Conservation (phyloP, 2,329 filamentous ascomycete species). For the Balansia obtecta region DNA sequence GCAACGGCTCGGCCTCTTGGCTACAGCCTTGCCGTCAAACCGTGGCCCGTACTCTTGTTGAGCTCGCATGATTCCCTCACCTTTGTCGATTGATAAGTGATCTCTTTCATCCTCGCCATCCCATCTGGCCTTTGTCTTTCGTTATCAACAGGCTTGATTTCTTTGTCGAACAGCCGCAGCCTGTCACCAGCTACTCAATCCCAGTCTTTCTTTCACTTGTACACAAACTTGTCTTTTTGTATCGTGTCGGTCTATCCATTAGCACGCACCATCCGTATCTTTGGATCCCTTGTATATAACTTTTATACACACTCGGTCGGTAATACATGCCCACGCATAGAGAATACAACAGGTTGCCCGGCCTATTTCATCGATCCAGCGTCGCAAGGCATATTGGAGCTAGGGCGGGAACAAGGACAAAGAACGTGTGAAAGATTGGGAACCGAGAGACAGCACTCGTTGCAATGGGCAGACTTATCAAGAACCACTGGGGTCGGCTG, state of each 20-base stretch:
- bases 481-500: slow-evolving; percentile 97
- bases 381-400: not conserved
- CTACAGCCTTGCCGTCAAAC: slow-evolving; percentile 5
- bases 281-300: not conserved
- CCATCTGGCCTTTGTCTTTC: slow-evolving; percentile 6
- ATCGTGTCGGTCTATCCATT: slow-evolving; percentile 41
- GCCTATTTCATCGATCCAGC: not conserved
- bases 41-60: slow-evolving; percentile 4
- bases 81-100: slow-evolving; percentile 2
- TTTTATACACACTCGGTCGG: not conserved
- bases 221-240: slow-evolving; percentile 20
- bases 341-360: not conserved
- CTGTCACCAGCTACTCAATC: slow-evolving; percentile 10
- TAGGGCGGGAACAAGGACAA: slow-evolving; percentile 2
- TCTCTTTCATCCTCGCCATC: slow-evolving; percentile 9
- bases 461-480: slow-evolving; percentile 92
- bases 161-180: slow-evolving; percentile 3
- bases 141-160: not conserved
- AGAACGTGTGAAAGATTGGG: not conserved
- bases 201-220: slow-evolving; percentile 29
- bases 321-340: not conserved
- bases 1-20: slow-evolving; percentile 8
- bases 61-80: slow-evolving; percentile 8
- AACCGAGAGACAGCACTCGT: slow-evolving; percentile 1
- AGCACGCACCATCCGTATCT: slow-evolving; percentile 18